These are phyloP conservation scores for Trichaptum fuscoviolaceum DNA, from an alignment of 768 basidiomycete species.

Conservation along the genomic window DNA sequence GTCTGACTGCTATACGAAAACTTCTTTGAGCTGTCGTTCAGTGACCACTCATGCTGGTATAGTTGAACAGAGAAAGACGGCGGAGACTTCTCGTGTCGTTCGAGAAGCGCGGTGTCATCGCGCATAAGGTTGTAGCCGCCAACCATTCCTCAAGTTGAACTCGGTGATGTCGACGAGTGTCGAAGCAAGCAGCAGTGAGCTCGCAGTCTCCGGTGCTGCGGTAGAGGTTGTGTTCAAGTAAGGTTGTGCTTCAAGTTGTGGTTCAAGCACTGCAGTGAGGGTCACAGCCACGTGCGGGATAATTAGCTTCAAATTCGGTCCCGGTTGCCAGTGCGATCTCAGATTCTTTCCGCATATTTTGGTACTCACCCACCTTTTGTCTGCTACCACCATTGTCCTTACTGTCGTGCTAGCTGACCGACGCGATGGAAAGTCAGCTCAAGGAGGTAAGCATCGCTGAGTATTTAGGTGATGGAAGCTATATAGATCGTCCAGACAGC, in stretches of 20 bases:
- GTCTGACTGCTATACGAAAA: conserved; percentile 77
- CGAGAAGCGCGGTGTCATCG: conserved; percentile 54
- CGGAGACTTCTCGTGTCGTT: conserved; percentile 46
- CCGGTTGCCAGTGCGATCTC: conserved; percentile 2
- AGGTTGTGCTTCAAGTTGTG: not conserved
- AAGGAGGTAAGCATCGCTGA: conserved; percentile 28
- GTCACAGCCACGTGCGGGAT: conserved; percentile 7
- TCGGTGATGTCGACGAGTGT: conserved; percentile 9
- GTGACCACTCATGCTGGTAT: conserved; percentile 74
- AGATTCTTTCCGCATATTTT: not conserved
- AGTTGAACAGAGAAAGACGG: conserved; percentile 80
- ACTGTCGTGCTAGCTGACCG: not conserved
- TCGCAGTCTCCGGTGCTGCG: not conserved
- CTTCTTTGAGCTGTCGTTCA: conserved; percentile 70
- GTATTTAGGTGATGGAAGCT: conserved; percentile 4
- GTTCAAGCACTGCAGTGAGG: not conserved
- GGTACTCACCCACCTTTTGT: not conserved
- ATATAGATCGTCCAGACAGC: conserved; percentile 34
- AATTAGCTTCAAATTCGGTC: not conserved
- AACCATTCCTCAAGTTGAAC: not conserved
- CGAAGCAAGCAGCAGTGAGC: not conserved
- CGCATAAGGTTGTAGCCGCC: conserved; percentile 72
- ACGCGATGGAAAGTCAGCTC: conserved; percentile 41
- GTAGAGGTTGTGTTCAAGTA: not conserved
- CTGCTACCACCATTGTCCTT: not conserved